phyloP scores from a whole-genome alignment of 2,329 filamentous ascomycete genomes.

The Trichoderma sp. region DNA sequence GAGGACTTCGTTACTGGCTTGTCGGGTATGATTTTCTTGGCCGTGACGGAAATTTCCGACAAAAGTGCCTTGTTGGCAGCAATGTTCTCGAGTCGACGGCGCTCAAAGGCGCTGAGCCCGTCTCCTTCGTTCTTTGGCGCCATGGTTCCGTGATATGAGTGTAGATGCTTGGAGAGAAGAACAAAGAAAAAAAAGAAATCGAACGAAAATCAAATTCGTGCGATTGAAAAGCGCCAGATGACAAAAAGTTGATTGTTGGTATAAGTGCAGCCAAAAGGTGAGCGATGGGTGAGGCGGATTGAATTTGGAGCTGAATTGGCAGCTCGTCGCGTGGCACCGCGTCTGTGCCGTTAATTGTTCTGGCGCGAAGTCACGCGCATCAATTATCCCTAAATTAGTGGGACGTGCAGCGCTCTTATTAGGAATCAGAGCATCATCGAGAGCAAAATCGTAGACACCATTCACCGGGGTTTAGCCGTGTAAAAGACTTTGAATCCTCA shows the following conservation, averaged over 20 bases:
- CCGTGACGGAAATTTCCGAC: conserved; percentile 70
- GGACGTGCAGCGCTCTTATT: background rate
- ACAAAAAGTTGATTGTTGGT: background rate
- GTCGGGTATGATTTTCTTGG: conserved; percentile 63
- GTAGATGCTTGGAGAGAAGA: background rate
- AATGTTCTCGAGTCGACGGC: conserved; percentile 80
- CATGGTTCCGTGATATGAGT: conserved; percentile 35
- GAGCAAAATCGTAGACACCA: background rate
- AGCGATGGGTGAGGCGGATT: background rate
- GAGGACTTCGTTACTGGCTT: conserved; percentile 48
- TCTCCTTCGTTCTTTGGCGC: conserved; percentile 42
- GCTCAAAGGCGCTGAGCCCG: conserved; percentile 79
- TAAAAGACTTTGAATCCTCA: background rate
- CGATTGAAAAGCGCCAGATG: background rate
- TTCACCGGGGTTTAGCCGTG: conserved; percentile 5
- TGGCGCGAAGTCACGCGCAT: conserved; percentile 35
- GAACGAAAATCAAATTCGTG: background rate
- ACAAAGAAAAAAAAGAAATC: background rate
- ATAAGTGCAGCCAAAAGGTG: conserved; percentile 7
- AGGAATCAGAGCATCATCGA: background rate
- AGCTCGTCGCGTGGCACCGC: conserved; percentile 11
- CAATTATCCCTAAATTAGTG: background rate
- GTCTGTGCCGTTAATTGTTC: conserved; percentile 26
- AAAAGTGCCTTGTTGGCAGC: conserved; percentile 79
- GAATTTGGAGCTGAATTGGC: background rate